Conservation (phyloP, 2,329 filamentous ascomycete genomes). For the Trichoderma aggressivum region DNA sequence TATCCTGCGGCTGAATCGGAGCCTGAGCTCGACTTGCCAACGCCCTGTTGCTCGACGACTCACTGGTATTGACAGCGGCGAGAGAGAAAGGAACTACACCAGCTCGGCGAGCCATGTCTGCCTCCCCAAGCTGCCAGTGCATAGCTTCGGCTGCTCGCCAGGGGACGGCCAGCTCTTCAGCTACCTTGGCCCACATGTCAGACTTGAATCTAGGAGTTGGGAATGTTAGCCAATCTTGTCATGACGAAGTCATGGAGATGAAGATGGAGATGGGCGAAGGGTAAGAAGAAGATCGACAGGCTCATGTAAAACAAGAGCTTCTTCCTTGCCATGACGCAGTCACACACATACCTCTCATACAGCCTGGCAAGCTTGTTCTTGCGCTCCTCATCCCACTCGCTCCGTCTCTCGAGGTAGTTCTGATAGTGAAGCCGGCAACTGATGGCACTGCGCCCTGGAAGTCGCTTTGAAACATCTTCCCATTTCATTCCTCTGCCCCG, state of each 20-base stretch:
- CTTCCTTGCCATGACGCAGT: not conserved
- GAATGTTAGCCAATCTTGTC: not conserved
- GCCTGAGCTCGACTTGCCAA: conserved; percentile 39
- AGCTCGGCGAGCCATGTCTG: conserved; percentile 89
- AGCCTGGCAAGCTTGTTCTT: conserved; percentile 94
- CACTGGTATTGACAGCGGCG: conserved; percentile 50
- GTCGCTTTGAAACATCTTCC: conserved; percentile 92
- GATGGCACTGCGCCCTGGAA: conserved; percentile 88
- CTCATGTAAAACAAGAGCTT: not conserved
- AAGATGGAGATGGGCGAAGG: not conserved
- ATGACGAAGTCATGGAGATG: not conserved
- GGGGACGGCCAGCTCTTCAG: conserved; percentile 89
- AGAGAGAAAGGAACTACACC: conserved; percentile 83
- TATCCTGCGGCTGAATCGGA: conserved; percentile 48
- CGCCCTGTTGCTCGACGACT: conserved; percentile 39
- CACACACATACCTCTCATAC: conserved; percentile 75
- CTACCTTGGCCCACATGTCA: conserved; percentile 96
- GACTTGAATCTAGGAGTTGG: conserved; percentile 74
- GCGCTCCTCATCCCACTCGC: conserved; percentile 95
- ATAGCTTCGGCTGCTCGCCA: conserved; percentile 96
- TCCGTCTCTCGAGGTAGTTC: conserved; percentile 90
- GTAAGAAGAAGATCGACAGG: not conserved
- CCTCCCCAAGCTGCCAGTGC: conserved; percentile 95
- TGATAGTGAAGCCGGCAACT: conserved; percentile 94
- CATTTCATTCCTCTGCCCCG: conserved; percentile 93